Percentiles rank a stretch among this genome's conserved stretches.
Evolutionary conservation across 2,329 filamentous ascomycete species (phyloP).

Genomic region (Cladosporium sp.): DNA sequence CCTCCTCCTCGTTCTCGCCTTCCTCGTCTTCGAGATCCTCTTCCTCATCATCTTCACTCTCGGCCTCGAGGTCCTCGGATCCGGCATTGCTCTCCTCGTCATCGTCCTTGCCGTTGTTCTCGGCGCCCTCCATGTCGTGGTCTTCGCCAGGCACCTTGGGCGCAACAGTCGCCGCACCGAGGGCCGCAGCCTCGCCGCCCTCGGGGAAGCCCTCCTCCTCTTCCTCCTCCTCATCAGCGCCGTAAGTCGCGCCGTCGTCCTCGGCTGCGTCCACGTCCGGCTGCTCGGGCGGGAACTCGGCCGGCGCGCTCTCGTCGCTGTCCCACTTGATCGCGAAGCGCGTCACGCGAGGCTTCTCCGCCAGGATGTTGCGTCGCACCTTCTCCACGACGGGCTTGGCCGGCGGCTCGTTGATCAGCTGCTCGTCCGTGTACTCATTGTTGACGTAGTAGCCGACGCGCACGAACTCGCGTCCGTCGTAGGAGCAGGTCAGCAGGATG

Average conservation of each 20-base stretch:
- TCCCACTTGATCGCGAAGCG: conserved; percentile 99
- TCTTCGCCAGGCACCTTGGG: conserved; percentile 49
- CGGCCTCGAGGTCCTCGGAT: conserved; percentile 46
- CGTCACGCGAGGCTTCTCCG: conserved; percentile 95
- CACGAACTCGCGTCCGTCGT: conserved; percentile 94
- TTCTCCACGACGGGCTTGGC: conserved; percentile 89
- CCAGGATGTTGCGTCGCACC: conserved; percentile 84
- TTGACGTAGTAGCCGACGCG: conserved; percentile 99
- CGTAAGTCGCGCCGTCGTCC: conserved; percentile 80
- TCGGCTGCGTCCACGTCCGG: conserved; percentile 83
- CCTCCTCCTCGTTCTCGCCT: conserved; percentile 28
- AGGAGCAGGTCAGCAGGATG: conserved; percentile 90
- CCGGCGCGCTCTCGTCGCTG: conserved; percentile 90
- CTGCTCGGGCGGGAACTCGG: conserved; percentile 95
- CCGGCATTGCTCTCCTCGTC: conserved; percentile 59
- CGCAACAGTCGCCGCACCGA: conserved; percentile 16
- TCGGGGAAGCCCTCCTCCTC: conserved; percentile 48
- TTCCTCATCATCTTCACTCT: conserved; percentile 40
- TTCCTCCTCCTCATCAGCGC: conserved; percentile 72
- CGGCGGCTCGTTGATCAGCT: conserved; percentile 81
- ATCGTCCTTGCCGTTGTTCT: conserved; percentile 54
- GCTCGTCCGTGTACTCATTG: conserved; percentile 94
- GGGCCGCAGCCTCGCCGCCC: conserved; percentile 37
- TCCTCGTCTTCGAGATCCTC: conserved; percentile 36
- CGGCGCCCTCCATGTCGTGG: conserved; percentile 67